Percentiles rank a stretch among this genome's conserved stretches.
phyloP scores from a whole-genome alignment of 345 rosid genomes.

The Carallia pectinifolia region DNA sequence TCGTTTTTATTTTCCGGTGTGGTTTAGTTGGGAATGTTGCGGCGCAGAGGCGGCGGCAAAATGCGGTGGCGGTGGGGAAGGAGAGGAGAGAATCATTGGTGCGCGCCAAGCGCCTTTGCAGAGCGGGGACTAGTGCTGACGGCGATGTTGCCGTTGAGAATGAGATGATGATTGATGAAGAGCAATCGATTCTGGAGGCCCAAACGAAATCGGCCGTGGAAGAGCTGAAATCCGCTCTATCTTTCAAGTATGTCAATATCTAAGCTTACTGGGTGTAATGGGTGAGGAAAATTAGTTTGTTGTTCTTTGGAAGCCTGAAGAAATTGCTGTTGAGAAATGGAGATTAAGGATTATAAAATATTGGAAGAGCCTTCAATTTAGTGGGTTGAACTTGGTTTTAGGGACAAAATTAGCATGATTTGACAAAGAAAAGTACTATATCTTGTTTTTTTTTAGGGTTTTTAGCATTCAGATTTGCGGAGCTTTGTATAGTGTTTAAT shows the following conservation, averaged over 20 bases:
- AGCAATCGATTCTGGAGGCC: constrained; percentile 63
- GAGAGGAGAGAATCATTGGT: constrained; percentile 85
- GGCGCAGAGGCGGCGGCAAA: constrained; percentile 79
- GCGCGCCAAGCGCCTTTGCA: constrained; percentile 81
- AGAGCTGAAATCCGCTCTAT: constrained; percentile 67
- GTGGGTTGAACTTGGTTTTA: too few species aligned
- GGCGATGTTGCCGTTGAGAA: constrained; percentile 36
- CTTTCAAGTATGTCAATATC: constrained; percentile 56
- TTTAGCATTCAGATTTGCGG: too few species aligned
- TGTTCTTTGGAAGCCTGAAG: too few species aligned
- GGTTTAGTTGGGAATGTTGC: constrained; percentile 68
- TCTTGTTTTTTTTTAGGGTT: too few species aligned
- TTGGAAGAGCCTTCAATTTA: too few species aligned
- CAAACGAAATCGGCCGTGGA: constrained; percentile 65
- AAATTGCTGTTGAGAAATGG: too few species aligned
- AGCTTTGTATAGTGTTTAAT: background rate
- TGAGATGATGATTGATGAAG: constrained; percentile 82
- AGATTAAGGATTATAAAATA: too few species aligned
- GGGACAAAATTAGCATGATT: too few species aligned
- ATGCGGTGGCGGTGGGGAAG: constrained; percentile 82
- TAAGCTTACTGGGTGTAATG: background rate
- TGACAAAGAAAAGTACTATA: too few species aligned
- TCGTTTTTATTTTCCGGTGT: background rate
- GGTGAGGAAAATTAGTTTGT: background rate
- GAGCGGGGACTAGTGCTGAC: constrained; percentile 57